These are phyloP conservation scores for Pseudogymnoascus sp. DNA, from an alignment of 2,329 filamentous ascomycete genomes.

Conservation along the genomic window DNA sequence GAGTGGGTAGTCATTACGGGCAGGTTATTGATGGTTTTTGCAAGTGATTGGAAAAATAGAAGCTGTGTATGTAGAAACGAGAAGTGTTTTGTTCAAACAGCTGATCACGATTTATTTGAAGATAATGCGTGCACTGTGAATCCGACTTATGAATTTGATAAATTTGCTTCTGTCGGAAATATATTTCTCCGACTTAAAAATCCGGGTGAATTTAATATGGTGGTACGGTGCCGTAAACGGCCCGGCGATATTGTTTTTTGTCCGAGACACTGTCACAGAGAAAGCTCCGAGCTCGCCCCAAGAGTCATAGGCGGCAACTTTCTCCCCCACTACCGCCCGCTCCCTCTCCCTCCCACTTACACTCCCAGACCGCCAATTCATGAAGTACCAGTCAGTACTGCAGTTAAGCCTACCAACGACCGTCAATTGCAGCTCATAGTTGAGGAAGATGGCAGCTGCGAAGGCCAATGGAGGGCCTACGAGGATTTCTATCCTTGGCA, in stretches of 20 bases:
- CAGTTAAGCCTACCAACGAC: slow-evolving; percentile 6
- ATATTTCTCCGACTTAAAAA: neutral
- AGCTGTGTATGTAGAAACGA: slow-evolving; percentile 7
- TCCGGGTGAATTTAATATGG: neutral
- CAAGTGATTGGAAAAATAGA: slow-evolving; percentile 1
- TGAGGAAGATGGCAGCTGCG: slow-evolving; percentile 4
- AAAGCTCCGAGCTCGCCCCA: slow-evolving; percentile 6
- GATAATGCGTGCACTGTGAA: too few relatives aligned
- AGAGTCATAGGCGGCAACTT: slow-evolving; percentile 5
- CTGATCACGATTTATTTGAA: neutral
- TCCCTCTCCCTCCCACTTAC: neutral
- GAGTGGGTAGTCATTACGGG: neutral
- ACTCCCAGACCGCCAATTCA: neutral
- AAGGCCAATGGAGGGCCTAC: slow-evolving; percentile 33
- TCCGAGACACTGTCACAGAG: neutral
- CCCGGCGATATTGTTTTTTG: neutral
- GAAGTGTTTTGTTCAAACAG: slow-evolving; percentile 6
- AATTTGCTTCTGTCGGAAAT: neutral
- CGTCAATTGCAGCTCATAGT: slow-evolving; percentile 4
- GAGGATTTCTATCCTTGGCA: slow-evolving; percentile 73
- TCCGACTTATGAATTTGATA: neutral
- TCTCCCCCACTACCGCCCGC: neutral
- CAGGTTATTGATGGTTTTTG: slow-evolving; percentile 7
- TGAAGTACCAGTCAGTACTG: slow-evolving; percentile 7
- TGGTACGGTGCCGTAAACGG: neutral